Percentiles rank a stretch among this genome's conserved stretches.
Conservation (phyloP, 1,284 basidiomycete genomes). For the Ustilago cynodontis region DNA sequence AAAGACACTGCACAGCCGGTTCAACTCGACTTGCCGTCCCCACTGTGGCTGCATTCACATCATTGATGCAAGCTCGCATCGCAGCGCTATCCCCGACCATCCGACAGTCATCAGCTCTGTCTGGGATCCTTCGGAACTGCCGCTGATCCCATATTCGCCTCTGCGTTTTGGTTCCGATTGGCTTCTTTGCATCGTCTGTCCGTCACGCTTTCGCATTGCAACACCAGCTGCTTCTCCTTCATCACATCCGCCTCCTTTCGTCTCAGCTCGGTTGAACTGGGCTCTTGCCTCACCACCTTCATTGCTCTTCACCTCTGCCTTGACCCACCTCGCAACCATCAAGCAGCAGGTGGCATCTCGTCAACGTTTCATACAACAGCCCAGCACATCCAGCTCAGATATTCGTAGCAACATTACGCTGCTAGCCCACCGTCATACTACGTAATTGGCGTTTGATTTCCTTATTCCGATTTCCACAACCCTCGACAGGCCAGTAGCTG, state of each 20-base stretch:
- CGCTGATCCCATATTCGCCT: neutral
- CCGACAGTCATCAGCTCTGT: constrained; percentile 1
- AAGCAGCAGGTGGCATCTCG: neutral
- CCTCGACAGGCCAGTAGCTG: neutral
- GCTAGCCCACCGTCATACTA: neutral
- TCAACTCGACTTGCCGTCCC: neutral
- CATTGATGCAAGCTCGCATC: no score
- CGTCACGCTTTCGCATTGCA: neutral
- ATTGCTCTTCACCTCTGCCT: neutral
- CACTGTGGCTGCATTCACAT: neutral
- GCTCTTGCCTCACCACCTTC: constrained; percentile 5
- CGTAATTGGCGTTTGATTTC: neutral
- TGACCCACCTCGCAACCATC: constrained; percentile 11
- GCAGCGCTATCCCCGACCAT: neutral
- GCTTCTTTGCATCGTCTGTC: neutral
- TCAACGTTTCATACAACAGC: neutral
- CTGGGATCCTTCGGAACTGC: constrained; percentile 3
- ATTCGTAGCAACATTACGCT: neutral
- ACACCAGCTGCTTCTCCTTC: constrained; percentile 1
- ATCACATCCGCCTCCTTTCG: neutral
- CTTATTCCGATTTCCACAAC: neutral
- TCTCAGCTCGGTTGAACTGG: constrained; percentile 9
- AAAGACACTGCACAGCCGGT: neutral
- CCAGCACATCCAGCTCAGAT: neutral
- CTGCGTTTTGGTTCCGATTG: neutral